Base-by-base conservation (phyloP, 371 early-diverging fungal species). In the Apophysomyces variabilis region DNA sequence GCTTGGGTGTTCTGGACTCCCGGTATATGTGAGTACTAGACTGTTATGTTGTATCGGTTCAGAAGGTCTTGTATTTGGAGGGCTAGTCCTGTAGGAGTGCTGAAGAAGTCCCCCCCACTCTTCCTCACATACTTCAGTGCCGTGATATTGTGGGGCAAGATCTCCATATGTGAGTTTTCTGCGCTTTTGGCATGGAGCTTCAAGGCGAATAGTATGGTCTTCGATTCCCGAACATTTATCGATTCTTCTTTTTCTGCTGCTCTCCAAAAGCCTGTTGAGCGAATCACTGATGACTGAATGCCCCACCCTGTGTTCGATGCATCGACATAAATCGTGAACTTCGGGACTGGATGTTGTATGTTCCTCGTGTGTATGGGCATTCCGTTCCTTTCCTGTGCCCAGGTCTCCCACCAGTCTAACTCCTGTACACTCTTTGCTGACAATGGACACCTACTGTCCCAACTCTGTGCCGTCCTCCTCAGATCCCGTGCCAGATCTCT, bases 401-500 rank as follows among this genome's bases (percentile, higher is more conserved):
- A 26, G 26, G 26, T 26, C 26, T 26, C 26, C 26, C 38, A 43
- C 64, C 43, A 21, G 21, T 21, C 1, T 21, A 21, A 21, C 21
- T 68, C 69, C 13, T 43, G 1, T 18, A 4, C 1, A 9, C 41
- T 47, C 1, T 38, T 6, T 4, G 4, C 0, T 37, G 69, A 57
- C 8, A 68, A 14, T 1, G 32, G 16, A 21, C 46, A 61, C 16
- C 7, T 35, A 13, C 16, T 26, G n/a, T 64, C 65, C 69, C 69
- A 68, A 9, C 44, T 57, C 11, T 57, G 18, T 16, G 11, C 5
- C 18, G n/a, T 3, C 0, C 3, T 1, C 35, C 8, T 0, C 54
- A 58, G 4, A 16, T 54, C 26, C 39, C n/a, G 11, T 21, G 68
- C 58, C 4, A 68, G 66, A 41, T 65, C 67, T 18, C 64, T 38